Conservation (phyloP, 768 basidiomycete species). For the Rhizopogon sp. region DNA sequence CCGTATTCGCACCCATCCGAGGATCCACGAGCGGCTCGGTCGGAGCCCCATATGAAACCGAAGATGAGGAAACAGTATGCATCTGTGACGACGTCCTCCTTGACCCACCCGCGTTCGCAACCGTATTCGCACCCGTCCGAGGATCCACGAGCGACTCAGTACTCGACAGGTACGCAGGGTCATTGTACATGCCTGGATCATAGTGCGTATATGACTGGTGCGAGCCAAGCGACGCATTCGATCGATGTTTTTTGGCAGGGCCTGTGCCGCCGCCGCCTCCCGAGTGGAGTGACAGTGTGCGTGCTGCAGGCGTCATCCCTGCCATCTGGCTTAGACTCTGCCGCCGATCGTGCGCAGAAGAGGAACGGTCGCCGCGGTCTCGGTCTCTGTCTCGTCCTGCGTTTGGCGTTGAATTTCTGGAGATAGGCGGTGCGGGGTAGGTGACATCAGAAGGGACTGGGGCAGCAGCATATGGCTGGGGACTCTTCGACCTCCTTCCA, state of each 20-base stretch:
- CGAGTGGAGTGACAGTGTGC: slow-evolving; percentile 9
- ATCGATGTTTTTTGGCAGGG: slow-evolving; percentile 13
- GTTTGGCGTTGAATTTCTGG: slow-evolving; percentile 16
- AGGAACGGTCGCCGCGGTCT: slow-evolving; percentile 9
- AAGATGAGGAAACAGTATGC: slow-evolving; percentile 10
- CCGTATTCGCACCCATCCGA: slow-evolving; percentile 19
- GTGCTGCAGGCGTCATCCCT: slow-evolving; percentile 19
- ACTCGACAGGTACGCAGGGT: slow-evolving; percentile 19
- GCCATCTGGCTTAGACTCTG: slow-evolving; percentile 18
- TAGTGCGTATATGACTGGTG: slow-evolving; percentile 14
- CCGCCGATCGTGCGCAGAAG: slow-evolving; percentile 22
- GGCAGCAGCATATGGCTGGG: slow-evolving; percentile 19
- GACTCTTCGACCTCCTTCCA: slow-evolving; percentile 13
- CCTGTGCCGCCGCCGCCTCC: slow-evolving; percentile 8
- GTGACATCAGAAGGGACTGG: slow-evolving; percentile 19
- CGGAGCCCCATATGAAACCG: slow-evolving; percentile 12
- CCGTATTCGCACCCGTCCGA: slow-evolving; percentile 19
- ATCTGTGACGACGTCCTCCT: slow-evolving; percentile 7
- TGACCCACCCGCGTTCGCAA: slow-evolving; percentile 17
- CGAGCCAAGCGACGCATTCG: slow-evolving; percentile 18
- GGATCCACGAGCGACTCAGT: slow-evolving; percentile 23
- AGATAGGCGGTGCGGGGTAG: slow-evolving; percentile 24
- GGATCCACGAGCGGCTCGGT: slow-evolving; percentile 22
- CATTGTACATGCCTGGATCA: slow-evolving; percentile 21
- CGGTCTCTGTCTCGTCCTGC: background rate